Evolutionary conservation across 495 filamentous ascomycete species (phyloP), one percentile per base, ranked within the genome.

Genomic region (Aspergillus sparsus): DNA sequence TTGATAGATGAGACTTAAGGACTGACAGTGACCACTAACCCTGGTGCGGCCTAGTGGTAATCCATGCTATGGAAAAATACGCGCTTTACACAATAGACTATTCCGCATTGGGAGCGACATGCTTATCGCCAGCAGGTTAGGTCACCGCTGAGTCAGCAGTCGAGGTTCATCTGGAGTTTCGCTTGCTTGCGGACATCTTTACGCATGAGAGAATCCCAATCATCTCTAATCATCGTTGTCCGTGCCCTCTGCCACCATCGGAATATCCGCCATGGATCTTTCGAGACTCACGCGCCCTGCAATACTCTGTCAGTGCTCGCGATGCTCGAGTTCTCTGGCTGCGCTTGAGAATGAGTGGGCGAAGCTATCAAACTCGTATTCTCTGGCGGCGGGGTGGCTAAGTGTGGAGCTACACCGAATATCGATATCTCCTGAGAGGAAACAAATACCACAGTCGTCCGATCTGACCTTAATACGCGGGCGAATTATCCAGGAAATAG

Each of bases 331-430:
- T 61, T 78, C 77, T 18, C 68, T 80, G 55, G 77, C 77, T 1
- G 77, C 70, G 12, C 68, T 78, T 42, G 77, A 80, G 67, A 80
- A 80, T 53, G 77, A 80, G 60, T 80, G 77, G 77, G 75, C 73
- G 9, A 75, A 71, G 46, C 61, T 80, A 7, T 79, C 77, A 13
- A 73, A 68, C 44, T 72, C 74, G 18, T 79, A 80, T 44, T 71
- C 76, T 32, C 65, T 77, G 44, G 66, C 71, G 21, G 70, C 74
- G 15, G 75, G 71, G 51, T 80, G 77, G 77, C 66, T 78, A 35
- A 80, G 77, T 50, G 70, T 78, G 54, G 71, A 79, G 57, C 63
- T 78, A 32, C 68, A 78, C 49, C 76, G 77, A 15, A 74, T 80
- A 21, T 73, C 73, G 0, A 66, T 80, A 9, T 76, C 75, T 1